phyloP scores from a whole-genome alignment of 306 rosid genomes.

The Dalbergia cochinchinensis region DNA sequence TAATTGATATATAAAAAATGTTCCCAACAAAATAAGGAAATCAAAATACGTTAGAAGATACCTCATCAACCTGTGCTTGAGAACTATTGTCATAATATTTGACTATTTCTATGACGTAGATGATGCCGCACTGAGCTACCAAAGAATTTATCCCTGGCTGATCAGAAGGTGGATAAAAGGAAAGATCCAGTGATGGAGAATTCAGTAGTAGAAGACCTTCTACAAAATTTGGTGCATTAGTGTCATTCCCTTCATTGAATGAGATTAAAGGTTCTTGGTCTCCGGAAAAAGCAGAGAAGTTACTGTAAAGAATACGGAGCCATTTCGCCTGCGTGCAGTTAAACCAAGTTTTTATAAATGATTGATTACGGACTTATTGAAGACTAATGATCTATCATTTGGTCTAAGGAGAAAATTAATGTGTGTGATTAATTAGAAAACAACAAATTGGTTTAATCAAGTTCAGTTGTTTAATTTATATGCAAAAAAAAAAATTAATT shows the following conservation, averaged over 20 bases:
- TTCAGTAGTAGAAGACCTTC: slow-evolving; percentile 69
- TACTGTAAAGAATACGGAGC: not conserved
- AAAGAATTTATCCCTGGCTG: slow-evolving; percentile 59
- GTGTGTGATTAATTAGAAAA: no score
- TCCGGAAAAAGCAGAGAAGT: not conserved
- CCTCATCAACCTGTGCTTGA: slow-evolving; percentile 44
- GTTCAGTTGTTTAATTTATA: no score
- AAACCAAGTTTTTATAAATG: no score
- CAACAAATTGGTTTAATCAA: no score
- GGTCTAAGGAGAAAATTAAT: no score
- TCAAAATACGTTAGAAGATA: slow-evolving; percentile 18
- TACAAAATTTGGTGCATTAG: slow-evolving; percentile 8
- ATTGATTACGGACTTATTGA: no score
- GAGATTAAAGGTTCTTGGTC: not conserved
- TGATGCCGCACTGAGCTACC: slow-evolving; percentile 56
- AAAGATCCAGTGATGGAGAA: slow-evolving; percentile 56
- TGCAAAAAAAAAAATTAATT: no score
- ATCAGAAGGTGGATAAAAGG: slow-evolving; percentile 61
- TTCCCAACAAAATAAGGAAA: no score
- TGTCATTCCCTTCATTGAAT: not conserved
- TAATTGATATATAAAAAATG: not conserved
- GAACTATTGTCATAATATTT: slow-evolving; percentile 57
- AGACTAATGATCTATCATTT: no score
- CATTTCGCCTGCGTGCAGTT: not conserved
- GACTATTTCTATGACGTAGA: slow-evolving; percentile 60